Percentiles rank a stretch among this genome's conserved stretches.
Conservation (phyloP, 2,329 filamentous ascomycete genomes). For the Grosmannia serpens region DNA sequence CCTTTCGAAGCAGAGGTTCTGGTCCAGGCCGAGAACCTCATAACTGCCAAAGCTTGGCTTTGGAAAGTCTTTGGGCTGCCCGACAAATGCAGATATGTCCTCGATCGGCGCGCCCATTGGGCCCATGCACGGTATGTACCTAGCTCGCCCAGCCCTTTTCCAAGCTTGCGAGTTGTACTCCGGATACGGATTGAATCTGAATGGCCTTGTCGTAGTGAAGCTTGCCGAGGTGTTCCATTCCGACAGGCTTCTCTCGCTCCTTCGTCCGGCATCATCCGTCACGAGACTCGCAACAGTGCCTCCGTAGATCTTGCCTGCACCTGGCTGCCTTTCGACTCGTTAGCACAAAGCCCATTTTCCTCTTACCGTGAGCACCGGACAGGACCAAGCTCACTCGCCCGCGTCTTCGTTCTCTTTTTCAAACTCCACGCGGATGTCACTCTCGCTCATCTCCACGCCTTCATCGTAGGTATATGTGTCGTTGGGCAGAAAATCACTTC, state of each 20-base stretch:
- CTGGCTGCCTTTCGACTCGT: conserved; percentile 14
- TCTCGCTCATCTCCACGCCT: not conserved
- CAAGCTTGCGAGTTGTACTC: conserved; percentile 54
- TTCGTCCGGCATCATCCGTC: conserved; percentile 21
- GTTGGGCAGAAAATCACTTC: not conserved
- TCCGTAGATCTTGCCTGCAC: conserved; percentile 43
- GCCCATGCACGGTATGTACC: conserved; percentile 53
- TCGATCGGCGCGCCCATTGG: conserved; percentile 47
- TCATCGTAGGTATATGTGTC: not conserved
- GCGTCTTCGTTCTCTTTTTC: conserved; percentile 30
- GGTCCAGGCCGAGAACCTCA: conserved; percentile 46
- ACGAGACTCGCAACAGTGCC: conserved; percentile 39
- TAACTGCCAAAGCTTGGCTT: conserved; percentile 52
- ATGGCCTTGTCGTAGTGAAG: conserved; percentile 35
- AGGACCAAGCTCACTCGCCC: conserved; percentile 19
- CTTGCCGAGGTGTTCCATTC: conserved; percentile 13
- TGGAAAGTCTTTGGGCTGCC: conserved; percentile 46
- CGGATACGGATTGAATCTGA: conserved; percentile 60
- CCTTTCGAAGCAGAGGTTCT: conserved; percentile 54
- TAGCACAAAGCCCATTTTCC: not conserved
- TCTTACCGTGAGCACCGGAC: not conserved
- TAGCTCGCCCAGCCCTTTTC: conserved; percentile 39
- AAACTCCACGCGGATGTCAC: conserved; percentile 15
- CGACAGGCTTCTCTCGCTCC: conserved; percentile 14
- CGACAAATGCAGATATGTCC: conserved; percentile 55